Evolutionary conservation across 306 rosid species (phyloP).

Genomic region (Sophora flavescens): DNA sequence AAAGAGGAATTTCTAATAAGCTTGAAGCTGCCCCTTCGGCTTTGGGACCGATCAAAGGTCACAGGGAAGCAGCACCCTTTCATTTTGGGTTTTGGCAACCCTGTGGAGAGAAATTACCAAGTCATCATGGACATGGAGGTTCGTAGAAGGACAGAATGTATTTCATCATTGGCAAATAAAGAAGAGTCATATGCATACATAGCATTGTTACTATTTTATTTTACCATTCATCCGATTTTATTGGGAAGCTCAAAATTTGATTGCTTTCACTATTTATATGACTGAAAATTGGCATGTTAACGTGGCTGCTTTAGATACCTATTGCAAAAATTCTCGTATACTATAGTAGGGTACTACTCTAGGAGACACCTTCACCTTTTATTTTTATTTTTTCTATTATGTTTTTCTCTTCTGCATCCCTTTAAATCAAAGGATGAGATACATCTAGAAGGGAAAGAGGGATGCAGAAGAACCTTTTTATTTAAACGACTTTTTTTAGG

Average conservation of each 20-base stretch:
- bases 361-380: too few relatives aligned
- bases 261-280: constrained; percentile 32
- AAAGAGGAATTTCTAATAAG: constrained; percentile 26
- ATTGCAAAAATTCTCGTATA: too few relatives aligned
- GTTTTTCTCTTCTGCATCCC: too few relatives aligned
- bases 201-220: constrained; percentile 38
- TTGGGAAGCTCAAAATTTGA: neutral
- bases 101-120: neutral
- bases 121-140: constrained; percentile 29
- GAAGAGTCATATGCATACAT: constrained; percentile 1
- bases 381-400: too few relatives aligned
- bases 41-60: constrained; percentile 28
- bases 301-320: too few relatives aligned
- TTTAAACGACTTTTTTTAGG: too few relatives aligned
- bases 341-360: too few relatives aligned
- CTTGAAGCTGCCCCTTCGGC: constrained; percentile 41
- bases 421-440: too few relatives aligned
- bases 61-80: constrained; percentile 58
- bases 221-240: constrained; percentile 27
- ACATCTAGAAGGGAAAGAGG: too few relatives aligned
- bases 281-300: neutral
- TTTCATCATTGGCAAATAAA: constrained; percentile 24
- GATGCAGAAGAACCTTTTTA: too few relatives aligned
- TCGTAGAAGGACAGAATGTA: neutral
- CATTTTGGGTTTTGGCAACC: constrained; percentile 44